phyloP scores from a whole-genome alignment of 768 basidiomycete genomes.

The Termitomyces titanicus region DNA sequence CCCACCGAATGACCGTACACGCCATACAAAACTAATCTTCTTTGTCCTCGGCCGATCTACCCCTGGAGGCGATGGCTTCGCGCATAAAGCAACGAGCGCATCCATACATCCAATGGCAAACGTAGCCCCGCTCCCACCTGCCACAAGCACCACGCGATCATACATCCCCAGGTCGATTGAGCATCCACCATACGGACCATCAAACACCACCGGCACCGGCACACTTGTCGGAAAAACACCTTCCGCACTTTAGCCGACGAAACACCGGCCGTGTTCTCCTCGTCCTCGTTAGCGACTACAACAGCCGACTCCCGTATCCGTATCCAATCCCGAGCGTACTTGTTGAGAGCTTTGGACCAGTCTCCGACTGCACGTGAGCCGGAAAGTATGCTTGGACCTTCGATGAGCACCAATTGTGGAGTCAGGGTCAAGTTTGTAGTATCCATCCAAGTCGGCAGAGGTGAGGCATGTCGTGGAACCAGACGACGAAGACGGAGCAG shows the following conservation, averaged over 20 bases:
- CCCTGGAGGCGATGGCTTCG: conserved; percentile 32
- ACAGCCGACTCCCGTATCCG: conserved; percentile 9
- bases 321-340: conserved; percentile 42
- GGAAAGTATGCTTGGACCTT: conserved; percentile 47
- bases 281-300: not conserved
- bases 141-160: conserved; percentile 73
- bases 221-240: conserved; percentile 12
- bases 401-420: not conserved
- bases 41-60: conserved; percentile 53
- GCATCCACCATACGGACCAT: conserved; percentile 86
- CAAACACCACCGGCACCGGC: conserved; percentile 70
- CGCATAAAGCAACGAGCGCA: conserved; percentile 71
- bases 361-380: conserved; percentile 65
- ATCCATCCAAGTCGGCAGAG: conserved; percentile 9
- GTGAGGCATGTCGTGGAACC: conserved; percentile 10
- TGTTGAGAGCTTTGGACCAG: conserved; percentile 70
- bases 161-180: conserved; percentile 65
- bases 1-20: conserved; percentile 45
- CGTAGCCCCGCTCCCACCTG: conserved; percentile 83
- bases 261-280: not conserved
- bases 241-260: not conserved
- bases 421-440: conserved; percentile 2
- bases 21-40: conserved; percentile 81
- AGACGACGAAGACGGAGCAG: conserved; percentile 35
- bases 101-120: conserved; percentile 82